A percentile compares a stretch with the other conserved stretches of the same genome.
Conservation (phyloP, 208 protist species). For the Leishmania lainsoni region DNA sequence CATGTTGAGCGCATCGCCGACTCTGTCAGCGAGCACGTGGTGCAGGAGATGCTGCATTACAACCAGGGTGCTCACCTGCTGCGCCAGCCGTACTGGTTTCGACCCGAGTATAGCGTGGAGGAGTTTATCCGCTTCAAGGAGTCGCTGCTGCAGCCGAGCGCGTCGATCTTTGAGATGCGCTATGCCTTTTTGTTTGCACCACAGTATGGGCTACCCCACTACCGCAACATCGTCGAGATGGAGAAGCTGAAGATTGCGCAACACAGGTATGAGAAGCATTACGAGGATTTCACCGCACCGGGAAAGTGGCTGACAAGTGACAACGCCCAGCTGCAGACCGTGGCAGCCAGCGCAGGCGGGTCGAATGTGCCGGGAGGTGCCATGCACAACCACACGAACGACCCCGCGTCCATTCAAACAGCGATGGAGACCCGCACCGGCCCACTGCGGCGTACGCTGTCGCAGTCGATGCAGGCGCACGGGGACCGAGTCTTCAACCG, state of each 20-base stretch:
- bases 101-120: constrained; percentile 90
- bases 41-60: constrained; percentile 85
- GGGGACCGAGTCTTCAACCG: constrained; percentile 80
- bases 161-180: constrained; percentile 85
- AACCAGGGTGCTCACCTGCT: constrained; percentile 83
- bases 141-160: constrained; percentile 84
- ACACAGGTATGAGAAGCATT: constrained; percentile 91
- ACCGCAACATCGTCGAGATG: constrained; percentile 83
- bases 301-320: constrained; percentile 85
- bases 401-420: constrained; percentile 29
- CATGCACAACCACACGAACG: constrained; percentile 73
- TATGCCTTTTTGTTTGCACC: constrained; percentile 73
- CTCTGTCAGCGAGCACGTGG: constrained; percentile 83
- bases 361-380: constrained; percentile 66
- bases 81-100: constrained; percentile 87
- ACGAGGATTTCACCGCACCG: constrained; percentile 82
- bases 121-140: constrained; percentile 91
- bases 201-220: constrained; percentile 62
- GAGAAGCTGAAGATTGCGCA: constrained; percentile 89
- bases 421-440: constrained; percentile 79
- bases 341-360: constrained; percentile 66
- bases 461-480: constrained; percentile 74
- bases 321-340: constrained; percentile 73
- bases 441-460: constrained; percentile 55
- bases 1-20: constrained; percentile 90